Percentiles rank a stretch among this genome's conserved stretches.
These are phyloP conservation scores for Phytopythium helicoides DNA, from an alignment of 352 stramenopile species.

Conservation along the genomic window DNA sequence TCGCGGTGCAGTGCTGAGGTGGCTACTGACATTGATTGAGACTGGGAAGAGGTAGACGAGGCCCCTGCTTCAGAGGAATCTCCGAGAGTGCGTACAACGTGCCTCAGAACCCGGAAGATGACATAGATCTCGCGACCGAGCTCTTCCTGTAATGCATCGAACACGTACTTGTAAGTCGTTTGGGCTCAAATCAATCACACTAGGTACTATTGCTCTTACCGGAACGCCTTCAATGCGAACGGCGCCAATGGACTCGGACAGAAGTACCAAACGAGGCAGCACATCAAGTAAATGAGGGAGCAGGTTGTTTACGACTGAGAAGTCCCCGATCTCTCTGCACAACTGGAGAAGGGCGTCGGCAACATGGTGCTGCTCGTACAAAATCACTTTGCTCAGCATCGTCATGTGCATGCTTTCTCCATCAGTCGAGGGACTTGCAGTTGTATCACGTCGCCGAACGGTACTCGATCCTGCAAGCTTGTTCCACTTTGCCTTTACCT, in stretches of 20 bases:
- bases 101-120: constrained; percentile 53
- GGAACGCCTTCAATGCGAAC: constrained; percentile 65
- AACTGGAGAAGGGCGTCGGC: constrained; percentile 63
- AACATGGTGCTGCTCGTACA: constrained; percentile 70
- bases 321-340: constrained; percentile 57
- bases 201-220: constrained; percentile 24
- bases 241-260: constrained; percentile 65
- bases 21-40: background rate
- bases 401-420: constrained; percentile 56
- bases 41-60: background rate
- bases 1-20: constrained; percentile 32
- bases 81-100: constrained; percentile 56
- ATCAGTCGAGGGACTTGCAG: constrained; percentile 23
- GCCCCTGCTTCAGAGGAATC: constrained; percentile 16
- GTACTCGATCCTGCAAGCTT: constrained; percentile 42
- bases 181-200: constrained; percentile 4
- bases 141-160: constrained; percentile 66
- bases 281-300: constrained; percentile 63
- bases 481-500: constrained; percentile 53
- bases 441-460: constrained; percentile 32
- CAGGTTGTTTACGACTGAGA: constrained; percentile 37
- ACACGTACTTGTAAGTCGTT: too few relatives aligned
- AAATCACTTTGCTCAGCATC: constrained; percentile 48
- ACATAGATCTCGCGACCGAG: constrained; percentile 75
- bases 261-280: constrained; percentile 43